These are phyloP conservation scores for Neckera pumila DNA, from an alignment of 225 moss, liverwort and hornwort species.

Conservation along the genomic window DNA sequence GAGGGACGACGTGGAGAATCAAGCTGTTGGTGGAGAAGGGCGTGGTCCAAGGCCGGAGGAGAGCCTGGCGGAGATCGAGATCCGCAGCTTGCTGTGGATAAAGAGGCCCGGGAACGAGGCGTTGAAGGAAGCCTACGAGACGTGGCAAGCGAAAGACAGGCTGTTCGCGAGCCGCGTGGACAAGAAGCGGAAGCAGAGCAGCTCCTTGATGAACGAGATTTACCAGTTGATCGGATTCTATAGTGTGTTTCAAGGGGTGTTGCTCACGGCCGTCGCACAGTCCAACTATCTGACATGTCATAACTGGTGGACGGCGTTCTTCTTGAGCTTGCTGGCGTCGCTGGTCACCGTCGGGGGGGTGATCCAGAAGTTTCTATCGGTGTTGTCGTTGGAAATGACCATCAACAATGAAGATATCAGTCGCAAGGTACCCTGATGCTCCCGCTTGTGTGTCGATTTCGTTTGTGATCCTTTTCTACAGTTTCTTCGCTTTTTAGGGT, in stretches of 20 bases:
- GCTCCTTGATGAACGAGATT: slow-evolving; percentile 10
- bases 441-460: not conserved
- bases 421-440: not conserved
- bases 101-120: not conserved
- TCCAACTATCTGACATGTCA: not conserved
- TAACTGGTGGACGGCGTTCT: slow-evolving; percentile 28
- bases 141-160: not conserved
- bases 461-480: not conserved
- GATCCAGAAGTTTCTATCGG: not conserved
- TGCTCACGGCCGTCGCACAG: slow-evolving; percentile 23
- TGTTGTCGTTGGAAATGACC: not conserved
- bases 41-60: not conserved
- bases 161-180: slow-evolving; percentile 14
- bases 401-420: not conserved
- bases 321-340: slow-evolving; percentile 9
- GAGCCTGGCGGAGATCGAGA: slow-evolving; percentile 1
- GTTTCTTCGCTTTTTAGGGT: not conserved
- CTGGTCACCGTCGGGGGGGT: not conserved
- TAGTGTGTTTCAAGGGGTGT: slow-evolving; percentile 32
- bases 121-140: not conserved
- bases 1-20: not conserved
- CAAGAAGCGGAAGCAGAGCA: slow-evolving; percentile 14
- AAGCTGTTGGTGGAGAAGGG: not conserved
- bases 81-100: not conserved
- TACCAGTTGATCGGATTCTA: slow-evolving; percentile 24